phyloP scores from a whole-genome alignment of 202 grass and related monocot species.

The Bolboschoenoplectus hybrid region DNA sequence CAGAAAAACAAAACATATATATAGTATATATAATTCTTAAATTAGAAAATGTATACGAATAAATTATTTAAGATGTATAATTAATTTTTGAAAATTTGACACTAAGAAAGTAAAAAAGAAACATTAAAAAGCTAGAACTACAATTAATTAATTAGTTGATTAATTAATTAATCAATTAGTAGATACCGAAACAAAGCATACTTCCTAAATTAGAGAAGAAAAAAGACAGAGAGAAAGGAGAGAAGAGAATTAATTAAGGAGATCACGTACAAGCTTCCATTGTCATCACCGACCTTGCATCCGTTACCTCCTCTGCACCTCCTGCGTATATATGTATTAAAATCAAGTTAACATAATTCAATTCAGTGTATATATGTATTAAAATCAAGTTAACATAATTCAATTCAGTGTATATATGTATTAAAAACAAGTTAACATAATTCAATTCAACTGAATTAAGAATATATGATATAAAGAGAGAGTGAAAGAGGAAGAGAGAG shows the following conservation, averaged over 20 bases:
- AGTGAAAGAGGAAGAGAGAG: not conserved
- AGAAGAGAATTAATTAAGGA: not conserved
- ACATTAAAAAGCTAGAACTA: not conserved
- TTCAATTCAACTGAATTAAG: not conserved
- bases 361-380: not conserved
- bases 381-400: too few relatives aligned
- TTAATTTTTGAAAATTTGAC: not conserved
- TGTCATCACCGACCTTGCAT: constrained; percentile 99
- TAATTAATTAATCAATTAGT: not conserved
- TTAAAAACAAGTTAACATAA: not conserved
- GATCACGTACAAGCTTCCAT: constrained; percentile 82
- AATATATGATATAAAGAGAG: not conserved
- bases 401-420: not conserved
- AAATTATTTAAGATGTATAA: not conserved
- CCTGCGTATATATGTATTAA: constrained; percentile 33
- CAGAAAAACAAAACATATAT: not conserved
- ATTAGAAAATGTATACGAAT: too few relatives aligned
- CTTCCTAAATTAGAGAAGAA: not conserved
- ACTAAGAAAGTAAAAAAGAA: not conserved
- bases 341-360: not conserved
- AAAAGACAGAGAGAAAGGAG: not conserved
- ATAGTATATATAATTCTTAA: not conserved
- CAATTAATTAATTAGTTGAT: not conserved
- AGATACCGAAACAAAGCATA: not conserved
- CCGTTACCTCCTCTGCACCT: constrained; percentile 93